A percentile compares a stretch with the other conserved stretches of the same genome.
These are phyloP conservation scores for Lagenidium sp. DNA, from an alignment of 352 stramenopile species.

Conservation along the genomic window DNA sequence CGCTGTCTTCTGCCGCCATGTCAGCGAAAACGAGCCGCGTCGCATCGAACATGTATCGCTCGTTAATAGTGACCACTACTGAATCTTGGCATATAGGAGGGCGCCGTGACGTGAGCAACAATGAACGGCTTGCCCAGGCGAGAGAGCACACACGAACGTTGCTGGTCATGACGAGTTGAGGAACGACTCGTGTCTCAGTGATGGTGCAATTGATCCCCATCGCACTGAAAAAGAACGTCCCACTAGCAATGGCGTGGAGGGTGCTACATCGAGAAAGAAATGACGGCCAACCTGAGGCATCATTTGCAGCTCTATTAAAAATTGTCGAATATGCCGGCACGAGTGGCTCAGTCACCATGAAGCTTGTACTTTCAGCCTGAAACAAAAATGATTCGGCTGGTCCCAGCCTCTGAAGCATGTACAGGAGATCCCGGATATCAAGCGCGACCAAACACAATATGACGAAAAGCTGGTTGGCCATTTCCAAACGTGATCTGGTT, in stretches of 20 bases:
- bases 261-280: neutral
- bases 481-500: too few relatives aligned
- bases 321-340: too few relatives aligned
- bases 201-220: constrained; percentile 1
- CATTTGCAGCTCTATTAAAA: too few relatives aligned
- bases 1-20: neutral
- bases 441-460: too few relatives aligned
- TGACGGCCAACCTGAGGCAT: neutral
- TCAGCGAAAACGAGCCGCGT: neutral
- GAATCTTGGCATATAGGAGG: neutral
- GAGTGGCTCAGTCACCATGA: too few relatives aligned
- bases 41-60: neutral
- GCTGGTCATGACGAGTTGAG: neutral
- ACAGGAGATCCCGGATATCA: too few relatives aligned
- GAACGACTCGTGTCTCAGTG: neutral
- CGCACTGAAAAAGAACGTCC: constrained; percentile 1
- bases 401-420: too few relatives aligned
- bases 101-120: neutral
- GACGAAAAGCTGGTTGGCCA: too few relatives aligned
- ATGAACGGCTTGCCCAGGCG: neutral
- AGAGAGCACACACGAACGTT: neutral
- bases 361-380: too few relatives aligned
- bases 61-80: neutral
- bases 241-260: neutral
- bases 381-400: too few relatives aligned